A percentile compares a stretch with the other conserved stretches of the same genome.
Conservation (phyloP, 2,329 filamentous ascomycete genomes). For the Fonsecaea monophora region DNA sequence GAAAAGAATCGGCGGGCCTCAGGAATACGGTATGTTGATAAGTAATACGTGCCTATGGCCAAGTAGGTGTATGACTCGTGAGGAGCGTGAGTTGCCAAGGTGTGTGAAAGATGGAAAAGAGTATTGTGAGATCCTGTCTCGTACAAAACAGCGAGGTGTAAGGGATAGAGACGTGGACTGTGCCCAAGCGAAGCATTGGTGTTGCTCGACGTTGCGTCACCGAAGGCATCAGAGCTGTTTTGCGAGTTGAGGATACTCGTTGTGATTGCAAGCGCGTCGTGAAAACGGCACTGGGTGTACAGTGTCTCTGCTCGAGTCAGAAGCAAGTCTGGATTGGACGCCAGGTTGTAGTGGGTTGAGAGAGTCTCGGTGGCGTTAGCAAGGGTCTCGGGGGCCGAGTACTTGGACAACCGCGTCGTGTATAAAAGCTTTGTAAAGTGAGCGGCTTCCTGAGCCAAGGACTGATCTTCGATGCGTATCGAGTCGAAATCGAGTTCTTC, state of each 20-base stretch:
- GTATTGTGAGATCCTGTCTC: constrained; percentile 86
- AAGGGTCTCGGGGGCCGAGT: constrained; percentile 83
- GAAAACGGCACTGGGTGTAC: constrained; percentile 93
- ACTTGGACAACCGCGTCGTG: constrained; percentile 93
- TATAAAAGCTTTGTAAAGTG: constrained; percentile 97
- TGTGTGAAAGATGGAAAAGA: constrained; percentile 89
- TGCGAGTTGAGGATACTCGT: constrained; percentile 83
- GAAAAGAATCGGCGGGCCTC: constrained; percentile 96
- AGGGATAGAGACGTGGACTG: constrained; percentile 71
- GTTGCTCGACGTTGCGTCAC: constrained; percentile 37
- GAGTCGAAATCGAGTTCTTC: constrained; percentile 89
- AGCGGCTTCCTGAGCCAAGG: constrained; percentile 80
- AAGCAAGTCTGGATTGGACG: constrained; percentile 85
- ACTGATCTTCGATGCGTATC: constrained; percentile 71
- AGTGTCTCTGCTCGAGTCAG: constrained; percentile 88
- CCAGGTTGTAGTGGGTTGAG: constrained; percentile 89
- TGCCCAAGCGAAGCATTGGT: constrained; percentile 51
- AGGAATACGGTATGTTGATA: constrained; percentile 84
- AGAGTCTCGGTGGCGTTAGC: constrained; percentile 86
- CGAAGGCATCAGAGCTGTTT: constrained; percentile 73
- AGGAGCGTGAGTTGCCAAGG: constrained; percentile 88
- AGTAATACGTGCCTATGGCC: constrained; percentile 93
- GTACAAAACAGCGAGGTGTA: constrained; percentile 89
- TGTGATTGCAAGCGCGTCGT: constrained; percentile 83
- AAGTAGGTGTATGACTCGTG: constrained; percentile 92